A percentile compares a stretch with the other conserved stretches of the same genome.
Conservation (phyloP, 2,329 filamentous ascomycete species). For the Colletotrichum orchidophilum region DNA sequence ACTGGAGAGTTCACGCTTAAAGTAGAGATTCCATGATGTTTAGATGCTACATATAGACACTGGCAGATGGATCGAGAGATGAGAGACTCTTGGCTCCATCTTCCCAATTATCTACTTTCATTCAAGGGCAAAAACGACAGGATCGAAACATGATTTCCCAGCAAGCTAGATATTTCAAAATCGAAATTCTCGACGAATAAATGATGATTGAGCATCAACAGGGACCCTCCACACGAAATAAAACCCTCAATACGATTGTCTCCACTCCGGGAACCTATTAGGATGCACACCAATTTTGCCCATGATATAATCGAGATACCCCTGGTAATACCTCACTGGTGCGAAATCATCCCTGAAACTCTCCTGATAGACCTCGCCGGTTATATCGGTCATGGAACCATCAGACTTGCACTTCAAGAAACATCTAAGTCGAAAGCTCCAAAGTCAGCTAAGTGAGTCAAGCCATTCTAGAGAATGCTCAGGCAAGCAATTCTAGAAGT, state of each 20-base stretch:
- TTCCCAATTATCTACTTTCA: too few relatives aligned
- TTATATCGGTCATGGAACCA: not conserved
- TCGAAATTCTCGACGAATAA: too few relatives aligned
- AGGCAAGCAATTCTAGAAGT: not conserved
- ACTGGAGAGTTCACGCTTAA: too few relatives aligned
- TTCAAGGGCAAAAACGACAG: too few relatives aligned
- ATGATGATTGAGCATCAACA: too few relatives aligned
- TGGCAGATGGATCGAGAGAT: too few relatives aligned
- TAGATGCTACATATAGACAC: too few relatives aligned
- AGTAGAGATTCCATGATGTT: too few relatives aligned
- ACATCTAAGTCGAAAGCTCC: not conserved
- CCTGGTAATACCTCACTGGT: not conserved
- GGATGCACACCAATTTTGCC: not conserved
- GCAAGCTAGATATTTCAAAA: too few relatives aligned
- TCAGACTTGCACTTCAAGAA: not conserved
- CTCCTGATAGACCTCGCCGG: not conserved
- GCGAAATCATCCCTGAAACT: not conserved
- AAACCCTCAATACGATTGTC: not conserved
- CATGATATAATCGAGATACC: not conserved
- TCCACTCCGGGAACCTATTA: not conserved
- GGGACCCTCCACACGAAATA: too few relatives aligned
- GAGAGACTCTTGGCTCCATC: too few relatives aligned
- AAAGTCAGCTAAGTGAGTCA: not conserved
- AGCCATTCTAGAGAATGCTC: not conserved
- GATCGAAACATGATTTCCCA: too few relatives aligned